Conservation (phyloP, 306 rosid species). For the Cercis canadensis region DNA sequence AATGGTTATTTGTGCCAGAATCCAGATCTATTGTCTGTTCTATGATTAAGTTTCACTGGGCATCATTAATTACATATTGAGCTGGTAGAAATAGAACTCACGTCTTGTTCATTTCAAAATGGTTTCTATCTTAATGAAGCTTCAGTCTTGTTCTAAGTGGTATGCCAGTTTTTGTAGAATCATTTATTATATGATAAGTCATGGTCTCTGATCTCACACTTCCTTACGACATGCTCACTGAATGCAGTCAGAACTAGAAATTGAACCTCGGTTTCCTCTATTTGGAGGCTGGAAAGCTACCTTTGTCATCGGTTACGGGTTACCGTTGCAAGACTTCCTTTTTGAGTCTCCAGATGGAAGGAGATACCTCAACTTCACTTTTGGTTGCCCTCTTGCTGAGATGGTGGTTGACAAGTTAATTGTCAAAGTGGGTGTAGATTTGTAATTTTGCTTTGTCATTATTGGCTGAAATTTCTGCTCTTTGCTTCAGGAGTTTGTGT, state of each 20-base stretch:
- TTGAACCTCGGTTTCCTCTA: slow-evolving; percentile 96
- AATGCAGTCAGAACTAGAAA: slow-evolving; percentile 92
- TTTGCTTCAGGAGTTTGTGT: slow-evolving; percentile 23
- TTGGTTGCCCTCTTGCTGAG: slow-evolving; percentile 87
- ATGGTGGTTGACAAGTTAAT: slow-evolving; percentile 86
- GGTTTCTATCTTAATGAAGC: slow-evolving; percentile 25
- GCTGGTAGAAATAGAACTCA: slow-evolving; percentile 2
- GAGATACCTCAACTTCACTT: slow-evolving; percentile 92
- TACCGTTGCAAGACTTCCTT: slow-evolving; percentile 94
- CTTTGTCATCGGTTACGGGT: slow-evolving; percentile 85
- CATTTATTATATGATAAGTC: background rate
- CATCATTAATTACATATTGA: slow-evolving; percentile 17
- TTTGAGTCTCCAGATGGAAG: slow-evolving; percentile 89
- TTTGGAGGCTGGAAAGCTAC: slow-evolving; percentile 99
- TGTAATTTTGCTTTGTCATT: slow-evolving; percentile 30
- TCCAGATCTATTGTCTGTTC: slow-evolving; percentile 22
- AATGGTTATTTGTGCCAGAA: slow-evolving; percentile 11
- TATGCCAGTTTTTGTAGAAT: slow-evolving; percentile 4
- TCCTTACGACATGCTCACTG: slow-evolving; percentile 30
- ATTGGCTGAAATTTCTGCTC: slow-evolving; percentile 28
- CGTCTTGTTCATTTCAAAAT: slow-evolving; percentile 20
- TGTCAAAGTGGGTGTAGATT: slow-evolving; percentile 66
- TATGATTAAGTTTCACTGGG: slow-evolving; percentile 20
- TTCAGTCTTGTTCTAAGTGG: background rate
- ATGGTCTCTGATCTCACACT: slow-evolving; percentile 13